Evolutionary conservation across 176 grass and related monocot species (phyloP), one percentile per base, ranked within the genome.

Genomic region (Bothriochloa decipiens): DNA sequence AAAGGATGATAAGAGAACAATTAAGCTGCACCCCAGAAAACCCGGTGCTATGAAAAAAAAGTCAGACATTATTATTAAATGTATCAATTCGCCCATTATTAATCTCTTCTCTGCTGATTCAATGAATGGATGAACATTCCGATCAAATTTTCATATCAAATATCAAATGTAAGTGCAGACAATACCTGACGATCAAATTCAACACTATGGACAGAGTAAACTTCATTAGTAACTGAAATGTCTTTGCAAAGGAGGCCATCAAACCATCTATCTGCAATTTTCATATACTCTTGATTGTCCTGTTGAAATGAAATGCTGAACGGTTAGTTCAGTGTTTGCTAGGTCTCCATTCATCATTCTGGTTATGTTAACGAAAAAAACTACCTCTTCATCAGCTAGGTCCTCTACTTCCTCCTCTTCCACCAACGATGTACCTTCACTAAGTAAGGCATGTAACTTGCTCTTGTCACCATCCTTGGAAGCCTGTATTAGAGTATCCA

Each of bases 181-280:
- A 76, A 77, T 97, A 95, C 96, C 89, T 95, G 91, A 63, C 96
- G 93, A 75, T 98, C 96, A 92, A 93, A 95, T 49, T 98, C 93
- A 62, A 92, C 91, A 87, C 82, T 90, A 79, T 97, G 88, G 45
- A 95, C 41, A 20, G 78, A 88, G 83, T 98, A 98, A 64, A 98
- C 85, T 92, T 98, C 93, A 52, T 93, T 95, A 49, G 91, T 93
- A 82, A 95, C 92, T 78, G 86, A 95, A 80, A 87, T 68, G 82
- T 95, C 91, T 86, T 93, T 95, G 85, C 74, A 63, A 63, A 93
- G 50, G 23, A 98, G 86, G 8, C 96, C 93, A 33, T 95, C 89
- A 87, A 93, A 82, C 96, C 96, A 98, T 85, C 82, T 93, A 26
- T 84, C 76, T 78, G 89, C 91, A 81, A 89, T 64, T 90, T 98